Evolutionary conservation across 2,329 filamentous ascomycete genomes (phyloP), one percentile per base, ranked within the genome.

Genomic region (Trichoderma sp.): DNA sequence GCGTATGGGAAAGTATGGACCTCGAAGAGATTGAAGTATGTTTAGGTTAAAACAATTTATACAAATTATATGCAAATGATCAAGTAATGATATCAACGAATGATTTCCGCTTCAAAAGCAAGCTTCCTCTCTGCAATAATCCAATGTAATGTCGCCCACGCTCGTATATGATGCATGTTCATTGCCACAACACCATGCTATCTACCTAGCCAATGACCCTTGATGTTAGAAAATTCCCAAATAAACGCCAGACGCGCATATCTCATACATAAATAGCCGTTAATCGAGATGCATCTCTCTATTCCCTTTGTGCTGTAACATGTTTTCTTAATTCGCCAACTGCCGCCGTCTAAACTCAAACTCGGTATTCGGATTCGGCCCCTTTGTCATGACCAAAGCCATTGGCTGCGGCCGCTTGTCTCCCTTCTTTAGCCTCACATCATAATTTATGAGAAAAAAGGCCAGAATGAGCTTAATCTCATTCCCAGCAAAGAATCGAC

Each of bases 401-500:
- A 78, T 83, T 46, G 74, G 76, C 73, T 75, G 76, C 52, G 82
- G 82, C 60, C 82, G 72, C n/a, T 70, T 68, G 69, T 80, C 75
- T 24, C 81, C 82, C 5, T 67, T 56, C 24, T 69, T 60, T 13
- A 71, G 58, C 71, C 82, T 81, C 68, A 85, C 76, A 16, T 87
- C 84, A 70, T 84, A 86, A 66, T 84, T 82, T 24, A 83, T 72
- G 4, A 85, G 63, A 46, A 86, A 72, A 69, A 84, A 80, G 2
- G 82, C 77, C 4, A 86, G 65, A 6, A 85, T 75, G 73, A 86
- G 82, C 75, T 86, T 86, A 24, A 85, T 76, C 73, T 85, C 83
- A 59, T 83, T 80, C 0, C 81, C 79, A 0, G 84, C 84, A 70
- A 84, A 83, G 76, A 84, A 85, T 13, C 83, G 78, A 2, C 83